Evolutionary conservation across 2,329 filamentous ascomycete genomes (phyloP).

Genomic region (Apiospora marii): DNA sequence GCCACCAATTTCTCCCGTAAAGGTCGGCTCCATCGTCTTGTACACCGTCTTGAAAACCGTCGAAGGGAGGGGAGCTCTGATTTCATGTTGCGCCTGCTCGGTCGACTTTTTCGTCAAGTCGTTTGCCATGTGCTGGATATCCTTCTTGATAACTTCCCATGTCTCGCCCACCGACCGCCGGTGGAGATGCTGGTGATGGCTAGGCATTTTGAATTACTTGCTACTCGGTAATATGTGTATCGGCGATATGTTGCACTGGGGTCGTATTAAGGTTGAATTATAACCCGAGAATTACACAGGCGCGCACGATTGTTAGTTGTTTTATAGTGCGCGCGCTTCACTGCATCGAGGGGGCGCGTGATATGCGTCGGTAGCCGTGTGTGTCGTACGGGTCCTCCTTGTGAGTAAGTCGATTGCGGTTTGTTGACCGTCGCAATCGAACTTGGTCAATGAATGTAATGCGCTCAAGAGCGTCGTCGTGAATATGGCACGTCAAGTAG

Average conservation of each 20-base stretch:
- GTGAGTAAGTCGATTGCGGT: conserved; percentile 25
- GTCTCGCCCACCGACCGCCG: conserved; percentile 32
- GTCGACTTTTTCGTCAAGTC: conserved; percentile 31
- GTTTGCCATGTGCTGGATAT: conserved; percentile 40
- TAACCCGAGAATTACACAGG: conserved; percentile 3
- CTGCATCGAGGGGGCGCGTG: conserved; percentile 17
- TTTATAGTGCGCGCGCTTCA: neutral
- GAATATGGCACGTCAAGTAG: neutral
- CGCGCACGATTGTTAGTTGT: conserved; percentile 6
- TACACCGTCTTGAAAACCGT: conserved; percentile 50
- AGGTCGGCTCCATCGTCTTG: conserved; percentile 50
- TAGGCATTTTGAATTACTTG: conserved; percentile 32
- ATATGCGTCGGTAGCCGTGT: neutral
- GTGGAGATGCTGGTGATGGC: conserved; percentile 38
- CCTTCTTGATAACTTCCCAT: conserved; percentile 37
- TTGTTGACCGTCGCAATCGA: conserved; percentile 22
- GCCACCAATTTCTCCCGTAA: conserved; percentile 51
- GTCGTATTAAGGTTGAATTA: conserved; percentile 26
- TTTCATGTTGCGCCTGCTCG: conserved; percentile 21
- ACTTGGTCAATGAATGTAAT: conserved; percentile 36
- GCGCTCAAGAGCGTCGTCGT: conserved; percentile 34
- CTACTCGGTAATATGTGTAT: conserved; percentile 18
- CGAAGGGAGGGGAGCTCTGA: conserved; percentile 35
- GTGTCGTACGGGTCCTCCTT: conserved; percentile 1
- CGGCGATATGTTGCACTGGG: neutral